Conservation (phyloP, 2,329 filamentous ascomycete species). For the Phyllachora maydis region DNA sequence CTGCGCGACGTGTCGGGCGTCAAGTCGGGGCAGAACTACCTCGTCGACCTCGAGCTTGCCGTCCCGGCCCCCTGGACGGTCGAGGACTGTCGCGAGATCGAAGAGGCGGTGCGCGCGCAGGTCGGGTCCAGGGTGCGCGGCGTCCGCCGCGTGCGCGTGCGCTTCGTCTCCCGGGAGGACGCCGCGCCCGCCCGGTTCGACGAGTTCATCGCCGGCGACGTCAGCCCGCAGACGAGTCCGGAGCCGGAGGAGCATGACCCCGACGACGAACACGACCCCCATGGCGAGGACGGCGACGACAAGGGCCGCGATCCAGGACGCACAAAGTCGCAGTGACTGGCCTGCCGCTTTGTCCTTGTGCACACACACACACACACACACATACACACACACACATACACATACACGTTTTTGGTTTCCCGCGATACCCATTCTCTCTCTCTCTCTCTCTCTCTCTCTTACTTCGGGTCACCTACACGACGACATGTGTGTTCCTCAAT, state of each 20-base stretch:
- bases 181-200: constrained; percentile 37
- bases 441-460: too few relatives aligned
- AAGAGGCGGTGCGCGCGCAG: constrained; percentile 50
- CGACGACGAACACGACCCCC: too few relatives aligned
- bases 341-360: too few relatives aligned
- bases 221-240: constrained; percentile 33
- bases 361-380: too few relatives aligned
- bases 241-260: constrained; percentile 35
- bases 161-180: constrained; percentile 55
- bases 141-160: constrained; percentile 62
- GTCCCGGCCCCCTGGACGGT: constrained; percentile 64
- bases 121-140: constrained; percentile 65
- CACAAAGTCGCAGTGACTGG: too few relatives aligned
- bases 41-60: constrained; percentile 74
- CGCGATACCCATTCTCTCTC: too few relatives aligned
- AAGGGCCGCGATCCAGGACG: too few relatives aligned
- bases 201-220: constrained; percentile 53
- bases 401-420: too few relatives aligned
- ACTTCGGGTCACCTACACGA: too few relatives aligned
- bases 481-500: too few relatives aligned
- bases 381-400: too few relatives aligned
- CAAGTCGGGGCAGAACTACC: constrained; percentile 92
- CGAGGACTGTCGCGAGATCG: constrained; percentile 45
- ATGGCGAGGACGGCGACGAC: too few relatives aligned
- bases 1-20: constrained; percentile 67